Conservation (phyloP, 805 yeast genomes). For the Zygoascus tannicola region DNA sequence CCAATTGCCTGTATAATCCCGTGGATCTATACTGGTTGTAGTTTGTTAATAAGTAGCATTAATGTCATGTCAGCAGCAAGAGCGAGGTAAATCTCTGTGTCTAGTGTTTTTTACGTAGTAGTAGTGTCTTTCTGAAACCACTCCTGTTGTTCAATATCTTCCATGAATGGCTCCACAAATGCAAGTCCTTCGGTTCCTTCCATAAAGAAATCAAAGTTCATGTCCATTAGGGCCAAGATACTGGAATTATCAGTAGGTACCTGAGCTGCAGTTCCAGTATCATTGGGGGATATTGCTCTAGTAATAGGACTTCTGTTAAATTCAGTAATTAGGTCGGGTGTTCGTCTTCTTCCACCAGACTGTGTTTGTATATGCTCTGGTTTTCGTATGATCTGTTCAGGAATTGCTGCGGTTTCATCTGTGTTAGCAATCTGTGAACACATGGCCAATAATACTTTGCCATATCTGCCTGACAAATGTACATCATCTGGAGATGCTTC, state of each 20-base stretch:
- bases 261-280: neutral
- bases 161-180: slow-evolving; percentile 23
- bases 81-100: neutral
- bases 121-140: neutral
- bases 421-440: slow-evolving; percentile 19
- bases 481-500: slow-evolving; percentile 87
- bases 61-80: neutral
- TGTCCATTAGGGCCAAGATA: slow-evolving; percentile 16
- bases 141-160: slow-evolving; percentile 21
- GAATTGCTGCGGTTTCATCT: neutral
- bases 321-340: neutral
- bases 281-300: neutral
- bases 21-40: no score
- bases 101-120: neutral
- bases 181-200: slow-evolving; percentile 25
- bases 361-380: neutral
- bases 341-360: neutral
- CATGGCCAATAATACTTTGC: slow-evolving; percentile 47
- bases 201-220: slow-evolving; percentile 23
- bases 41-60: no score
- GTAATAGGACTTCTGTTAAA: neutral
- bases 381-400: neutral
- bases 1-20: no score
- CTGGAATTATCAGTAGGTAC: slow-evolving; percentile 1
- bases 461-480: slow-evolving; percentile 69